Evolutionary conservation across 192 early-diverging fungal genomes (phyloP), one percentile per base, ranked within the genome.

Genomic region (Umbelopsis sp.): DNA sequence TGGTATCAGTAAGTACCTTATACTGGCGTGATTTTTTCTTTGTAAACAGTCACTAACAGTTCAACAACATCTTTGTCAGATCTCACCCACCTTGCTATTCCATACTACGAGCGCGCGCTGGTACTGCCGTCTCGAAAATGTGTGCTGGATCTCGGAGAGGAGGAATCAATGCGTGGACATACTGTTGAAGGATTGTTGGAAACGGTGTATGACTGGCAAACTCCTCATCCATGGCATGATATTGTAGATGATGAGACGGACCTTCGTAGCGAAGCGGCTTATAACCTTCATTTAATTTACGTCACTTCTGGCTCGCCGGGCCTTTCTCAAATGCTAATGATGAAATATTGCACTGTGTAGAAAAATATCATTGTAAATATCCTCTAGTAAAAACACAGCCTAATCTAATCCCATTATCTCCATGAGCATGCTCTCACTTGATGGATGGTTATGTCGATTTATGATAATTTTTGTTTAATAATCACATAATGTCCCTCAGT

Each of bases 251-350:
- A 85, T 53, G 65, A 70, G 12, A 87, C 82, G 29, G 83, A 88
- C 43, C 66, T 96, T 53, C 87, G 82, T 66, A 66, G 84, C 26
- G 97, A 98, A 74, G 92, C 93, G 0, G 97, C 96, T 25, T 98
- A 96, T 78, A 99, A 99, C 70, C 78, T 98, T 66, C 86, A 91
- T 45, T 72, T 86, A 36, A 93, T 99, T 24, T 96, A 95, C 68
- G 71, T 91, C 31, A 69, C 81, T 29, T 92, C 86, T 43, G 96
- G 96, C 3, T 87, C 92, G 8, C 71, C 83, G 62, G 85, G 79
- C 14, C 81, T 94, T 68, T 93, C 96, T 1, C 83, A 91, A 65
- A 77, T 84, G 1, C 44, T 98, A 32, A 82, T 97, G 71, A 74
- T 70, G 26, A 85, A 92, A 75, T 91, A 94, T 78, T 94, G 94